A percentile compares a stretch with the other conserved stretches of the same genome.
Conservation (phyloP, 1,284 basidiomycete species). For the Ganoderma boninense region DNA sequence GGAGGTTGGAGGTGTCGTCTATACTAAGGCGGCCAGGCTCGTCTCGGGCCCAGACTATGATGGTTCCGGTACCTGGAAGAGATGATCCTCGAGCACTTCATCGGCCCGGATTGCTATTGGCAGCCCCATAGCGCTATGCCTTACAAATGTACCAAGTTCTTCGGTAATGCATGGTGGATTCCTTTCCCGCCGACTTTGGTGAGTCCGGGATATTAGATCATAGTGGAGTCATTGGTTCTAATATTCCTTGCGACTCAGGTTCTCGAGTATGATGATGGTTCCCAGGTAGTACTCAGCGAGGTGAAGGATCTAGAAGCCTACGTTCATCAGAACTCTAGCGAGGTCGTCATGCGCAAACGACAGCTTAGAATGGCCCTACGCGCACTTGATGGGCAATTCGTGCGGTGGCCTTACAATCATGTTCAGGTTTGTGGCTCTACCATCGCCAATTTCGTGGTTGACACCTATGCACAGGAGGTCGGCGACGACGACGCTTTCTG, state of each 20-base stretch:
- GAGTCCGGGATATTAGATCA: constrained; percentile 34
- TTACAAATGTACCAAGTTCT: constrained; percentile 57
- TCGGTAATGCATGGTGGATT: constrained; percentile 81
- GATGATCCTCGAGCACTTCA: constrained; percentile 61
- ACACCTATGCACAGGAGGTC: constrained; percentile 49
- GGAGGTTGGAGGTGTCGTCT: constrained; percentile 65
- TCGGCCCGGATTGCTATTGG: constrained; percentile 80
- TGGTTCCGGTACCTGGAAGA: constrained; percentile 56
- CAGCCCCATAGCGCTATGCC: constrained; percentile 43
- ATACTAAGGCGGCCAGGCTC: constrained; percentile 58
- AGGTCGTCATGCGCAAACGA: constrained; percentile 59
- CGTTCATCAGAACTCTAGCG: constrained; percentile 69
- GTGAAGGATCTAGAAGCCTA: constrained; percentile 66
- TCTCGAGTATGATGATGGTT: constrained; percentile 77
- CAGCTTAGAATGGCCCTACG: constrained; percentile 73
- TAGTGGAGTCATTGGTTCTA: neutral
- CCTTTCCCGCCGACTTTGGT: constrained; percentile 82
- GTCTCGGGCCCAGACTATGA: constrained; percentile 56
- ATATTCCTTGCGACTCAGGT: constrained; percentile 51
- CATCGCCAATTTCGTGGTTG: constrained; percentile 7
- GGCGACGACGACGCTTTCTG: constrained; percentile 52
- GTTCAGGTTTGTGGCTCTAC: constrained; percentile 52
- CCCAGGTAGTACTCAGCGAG: constrained; percentile 56
- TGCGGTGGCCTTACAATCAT: constrained; percentile 74
- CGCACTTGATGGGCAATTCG: constrained; percentile 70